Evolutionary conservation across 495 filamentous ascomycete genomes (phyloP), one percentile per base, ranked within the genome.

Genomic region (Trichoderma asperelloides): DNA sequence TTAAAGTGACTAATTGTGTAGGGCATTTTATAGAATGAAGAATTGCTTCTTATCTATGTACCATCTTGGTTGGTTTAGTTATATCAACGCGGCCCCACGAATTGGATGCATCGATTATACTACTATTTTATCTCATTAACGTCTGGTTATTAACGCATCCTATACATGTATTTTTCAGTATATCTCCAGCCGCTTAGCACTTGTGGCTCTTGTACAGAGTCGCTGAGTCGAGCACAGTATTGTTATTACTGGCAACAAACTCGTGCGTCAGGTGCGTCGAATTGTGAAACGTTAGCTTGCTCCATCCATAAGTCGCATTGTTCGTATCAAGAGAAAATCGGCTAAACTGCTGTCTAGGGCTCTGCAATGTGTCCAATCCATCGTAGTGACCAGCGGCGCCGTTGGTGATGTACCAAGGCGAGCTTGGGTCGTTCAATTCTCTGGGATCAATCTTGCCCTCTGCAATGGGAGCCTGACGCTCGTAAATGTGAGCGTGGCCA

Each of bases 401-500:
- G 55, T 80, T 76, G 63, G 79, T 72, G 43, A 84, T 79, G 66
- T 84, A 85, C 80, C 81, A 77, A 0, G 82, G 80, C 0, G 78
- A 78, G 37, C 70, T 74, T 28, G 83, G 83, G 63, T 85, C 76
- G 4, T 79, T 70, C 70, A 82, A 71, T 0, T 76, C 78, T 12
- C 77, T 77, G 55, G 70, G 67, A 40, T 71, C 69, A 16, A 74
- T 75, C 12, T 70, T 77, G 28, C 71, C 73, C 45, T 85, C 67
- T 28, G 68, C 67, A 15, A 73, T 43, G 7, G 71, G 69, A 43
- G 68, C 63, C 64, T 76, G 75, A 12, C 78, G 74, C 70, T 87
- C 80, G 40, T 81, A 83, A 72, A 84, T 25, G 67, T 86, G 82
- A 2, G 75, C 72, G 70, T 86, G 82, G 18, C 83, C 83, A 66